Percentiles rank a stretch among this genome's conserved stretches.
phyloP scores from a whole-genome alignment of 345 rosid species.

The Adansonia digitata region DNA sequence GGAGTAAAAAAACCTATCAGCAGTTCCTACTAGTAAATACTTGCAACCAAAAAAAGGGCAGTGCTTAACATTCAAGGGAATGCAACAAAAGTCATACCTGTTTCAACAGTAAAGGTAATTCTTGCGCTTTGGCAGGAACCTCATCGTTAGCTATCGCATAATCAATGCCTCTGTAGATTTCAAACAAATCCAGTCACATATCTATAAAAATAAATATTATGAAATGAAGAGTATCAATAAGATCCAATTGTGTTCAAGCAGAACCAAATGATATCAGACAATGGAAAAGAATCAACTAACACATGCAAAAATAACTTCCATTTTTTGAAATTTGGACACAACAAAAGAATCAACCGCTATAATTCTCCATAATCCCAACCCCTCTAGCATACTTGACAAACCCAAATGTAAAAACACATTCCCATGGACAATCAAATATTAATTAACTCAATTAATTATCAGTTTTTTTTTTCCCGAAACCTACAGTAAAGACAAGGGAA shows the following conservation, averaged over 20 bases:
- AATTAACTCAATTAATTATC: neutral
- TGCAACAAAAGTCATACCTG: slow-evolving; percentile 36
- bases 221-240: neutral
- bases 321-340: neutral
- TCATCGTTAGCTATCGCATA: slow-evolving; percentile 76
- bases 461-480: no score
- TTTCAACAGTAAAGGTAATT: slow-evolving; percentile 56
- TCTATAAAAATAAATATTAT: neutral
- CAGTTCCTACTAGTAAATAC: no score
- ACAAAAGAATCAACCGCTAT: neutral
- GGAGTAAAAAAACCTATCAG: neutral
- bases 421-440: neutral
- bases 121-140: slow-evolving; percentile 43
- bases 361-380: neutral
- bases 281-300: neutral
- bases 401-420: neutral
- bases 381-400: neutral
- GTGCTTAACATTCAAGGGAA: neutral
- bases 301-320: neutral
- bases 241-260: neutral
- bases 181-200: neutral
- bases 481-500: neutral
- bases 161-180: slow-evolving; percentile 77
- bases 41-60: neutral
- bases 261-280: neutral